Percentiles rank a stretch among this genome's conserved stretches.
Conservation (phyloP, 169 alveolate genomes). For the Fabrea salina region DNA sequence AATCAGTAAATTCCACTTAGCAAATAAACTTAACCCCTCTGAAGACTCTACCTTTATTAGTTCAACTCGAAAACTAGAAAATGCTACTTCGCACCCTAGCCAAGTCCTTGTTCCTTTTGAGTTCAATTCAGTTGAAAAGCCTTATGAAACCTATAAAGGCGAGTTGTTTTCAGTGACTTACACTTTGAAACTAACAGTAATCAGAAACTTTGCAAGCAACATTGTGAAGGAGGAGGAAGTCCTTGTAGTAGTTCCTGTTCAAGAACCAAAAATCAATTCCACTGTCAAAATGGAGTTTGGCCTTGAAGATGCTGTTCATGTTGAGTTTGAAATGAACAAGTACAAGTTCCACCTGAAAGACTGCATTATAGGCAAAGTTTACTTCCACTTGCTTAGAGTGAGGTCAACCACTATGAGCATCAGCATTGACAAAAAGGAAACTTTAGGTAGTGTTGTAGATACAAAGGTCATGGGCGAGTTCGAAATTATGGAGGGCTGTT, state of each 20-base stretch:
- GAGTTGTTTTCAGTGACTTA: constrained; percentile 87
- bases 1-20: constrained; percentile 74
- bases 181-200: constrained; percentile 53
- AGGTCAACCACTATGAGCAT: constrained; percentile 97
- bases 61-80: constrained; percentile 90
- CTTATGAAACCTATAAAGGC: constrained; percentile 97
- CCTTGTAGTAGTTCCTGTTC: constrained; percentile 86
- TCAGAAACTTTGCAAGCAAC: constrained; percentile 70
- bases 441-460: constrained; percentile 70
- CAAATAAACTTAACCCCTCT: neutral
- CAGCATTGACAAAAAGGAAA: constrained; percentile 80
- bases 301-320: constrained; percentile 93
- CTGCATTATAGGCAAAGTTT: constrained; percentile 96
- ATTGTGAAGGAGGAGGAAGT: constrained; percentile 93
- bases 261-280: constrained; percentile 87
- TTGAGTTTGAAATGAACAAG: constrained; percentile 87
- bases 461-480: constrained; percentile 90
- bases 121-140: constrained; percentile 91
- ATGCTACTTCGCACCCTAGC: constrained; percentile 88
- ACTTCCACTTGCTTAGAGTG: constrained; percentile 94
- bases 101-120: constrained; percentile 37
- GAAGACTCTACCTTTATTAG: constrained; percentile 44
- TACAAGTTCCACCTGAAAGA: constrained; percentile 95
- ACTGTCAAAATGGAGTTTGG: constrained; percentile 97
- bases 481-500: constrained; percentile 99